A percentile compares a stretch with the other conserved stretches of the same genome.
Conservation (phyloP, 805 yeast genomes). For the Ogataea ramenticola region DNA sequence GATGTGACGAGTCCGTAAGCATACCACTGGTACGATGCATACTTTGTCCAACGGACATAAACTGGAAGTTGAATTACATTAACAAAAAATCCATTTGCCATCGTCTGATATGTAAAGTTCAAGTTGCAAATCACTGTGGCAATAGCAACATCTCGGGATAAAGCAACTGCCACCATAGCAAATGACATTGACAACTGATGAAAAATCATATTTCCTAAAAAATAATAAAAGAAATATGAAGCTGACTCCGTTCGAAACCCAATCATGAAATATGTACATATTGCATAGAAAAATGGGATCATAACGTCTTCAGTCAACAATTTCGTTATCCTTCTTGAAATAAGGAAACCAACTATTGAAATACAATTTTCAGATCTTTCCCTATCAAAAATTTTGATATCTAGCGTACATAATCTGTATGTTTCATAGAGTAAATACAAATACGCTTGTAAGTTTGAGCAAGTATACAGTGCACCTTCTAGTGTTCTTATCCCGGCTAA, state of each 20-base stretch:
- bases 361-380: constrained; percentile 69
- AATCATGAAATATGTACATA: constrained; percentile 69
- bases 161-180: constrained; percentile 46
- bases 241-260: constrained; percentile 48
- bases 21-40: constrained; percentile 71
- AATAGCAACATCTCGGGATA: constrained; percentile 52
- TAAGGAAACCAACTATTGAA: constrained; percentile 56
- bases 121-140: constrained; percentile 58
- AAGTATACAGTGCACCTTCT: constrained; percentile 44
- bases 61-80: constrained; percentile 72
- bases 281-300: constrained; percentile 49
- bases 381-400: constrained; percentile 50
- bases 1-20: constrained; percentile 63
- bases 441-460: constrained; percentile 48
- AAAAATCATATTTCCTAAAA: constrained; percentile 48
- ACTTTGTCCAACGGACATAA: constrained; percentile 80
- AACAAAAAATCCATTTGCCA: constrained; percentile 77
- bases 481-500: constrained; percentile 60
- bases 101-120: constrained; percentile 62
- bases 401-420: constrained; percentile 47
- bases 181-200: constrained; percentile 49
- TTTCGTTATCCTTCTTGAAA: constrained; percentile 61
- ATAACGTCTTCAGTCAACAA: constrained; percentile 63
- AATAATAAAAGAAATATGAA: constrained; percentile 53
- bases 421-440: constrained; percentile 50